Evolutionary conservation across 148 eudicot species (phyloP).

Genomic region (Rhododendron mucronatum): DNA sequence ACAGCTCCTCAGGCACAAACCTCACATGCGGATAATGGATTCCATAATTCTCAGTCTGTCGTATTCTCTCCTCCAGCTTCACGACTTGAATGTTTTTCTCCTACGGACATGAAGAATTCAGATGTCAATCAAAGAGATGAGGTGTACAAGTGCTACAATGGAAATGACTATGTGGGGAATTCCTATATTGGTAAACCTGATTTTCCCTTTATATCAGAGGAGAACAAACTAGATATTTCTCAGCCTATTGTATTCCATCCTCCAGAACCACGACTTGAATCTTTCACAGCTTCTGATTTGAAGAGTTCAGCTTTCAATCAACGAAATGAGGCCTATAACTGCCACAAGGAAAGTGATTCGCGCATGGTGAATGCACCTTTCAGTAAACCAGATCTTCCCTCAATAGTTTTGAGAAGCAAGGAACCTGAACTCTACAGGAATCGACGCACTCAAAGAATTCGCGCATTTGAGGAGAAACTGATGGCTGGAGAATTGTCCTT

Average conservation of each 20-base stretch:
- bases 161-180: neutral
- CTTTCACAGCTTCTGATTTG: conserved; percentile 14
- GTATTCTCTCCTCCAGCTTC: conserved; percentile 17
- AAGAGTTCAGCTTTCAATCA: conserved; percentile 9
- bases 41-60: conserved; percentile 10
- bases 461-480: conserved; percentile 54
- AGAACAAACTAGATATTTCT: conserved; percentile 9
- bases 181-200: conserved; percentile 20
- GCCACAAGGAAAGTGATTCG: conserved; percentile 13
- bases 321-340: conserved; percentile 12
- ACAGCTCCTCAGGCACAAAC: conserved; percentile 8
- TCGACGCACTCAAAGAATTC: conserved; percentile 78
- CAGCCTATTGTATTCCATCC: conserved; percentile 14
- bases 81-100: neutral
- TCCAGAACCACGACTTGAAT: conserved; percentile 15
- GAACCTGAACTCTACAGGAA: conserved; percentile 55
- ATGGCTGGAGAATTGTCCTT: conserved; percentile 39
- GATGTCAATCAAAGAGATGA: conserved; percentile 6
- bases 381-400: conserved; percentile 46
- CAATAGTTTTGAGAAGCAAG: conserved; percentile 58
- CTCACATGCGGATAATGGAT: neutral
- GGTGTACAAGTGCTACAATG: neutral
- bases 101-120: conserved; percentile 12
- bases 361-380: conserved; percentile 15
- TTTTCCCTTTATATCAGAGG: conserved; percentile 15